Conservation (phyloP, 225 moss, liverwort and hornwort species). For the Sphagnum tenellum region DNA sequence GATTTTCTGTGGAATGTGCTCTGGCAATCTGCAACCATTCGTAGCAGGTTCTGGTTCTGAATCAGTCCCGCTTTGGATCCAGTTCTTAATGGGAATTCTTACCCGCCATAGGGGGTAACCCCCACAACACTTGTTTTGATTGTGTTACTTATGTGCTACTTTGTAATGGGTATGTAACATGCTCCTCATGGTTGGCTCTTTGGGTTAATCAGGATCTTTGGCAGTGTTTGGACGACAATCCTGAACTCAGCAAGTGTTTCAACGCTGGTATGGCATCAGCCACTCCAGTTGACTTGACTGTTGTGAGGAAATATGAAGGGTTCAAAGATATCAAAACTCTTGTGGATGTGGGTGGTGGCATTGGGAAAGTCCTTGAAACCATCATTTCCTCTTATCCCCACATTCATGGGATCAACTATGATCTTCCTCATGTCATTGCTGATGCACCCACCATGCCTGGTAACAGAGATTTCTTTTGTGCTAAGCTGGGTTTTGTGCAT, state of each 20-base stretch:
- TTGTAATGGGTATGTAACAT: too few relatives aligned
- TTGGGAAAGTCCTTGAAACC: background rate
- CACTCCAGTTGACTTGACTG: background rate
- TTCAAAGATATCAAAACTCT: slow-evolving; percentile 13
- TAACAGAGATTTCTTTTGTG: background rate
- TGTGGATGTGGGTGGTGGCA: slow-evolving; percentile 24
- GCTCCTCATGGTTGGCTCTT: background rate
- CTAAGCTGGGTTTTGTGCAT: background rate
- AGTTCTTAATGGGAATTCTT: too few relatives aligned
- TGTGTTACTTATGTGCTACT: too few relatives aligned
- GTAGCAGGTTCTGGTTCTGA: too few relatives aligned
- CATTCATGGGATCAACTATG: slow-evolving; percentile 18
- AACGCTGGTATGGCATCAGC: slow-evolving; percentile 4
- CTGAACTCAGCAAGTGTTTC: slow-evolving; percentile 3
- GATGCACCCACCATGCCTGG: slow-evolving; percentile 8
- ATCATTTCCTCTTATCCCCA: slow-evolving; percentile 7
- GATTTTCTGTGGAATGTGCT: too few relatives aligned
- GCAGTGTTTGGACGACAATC: slow-evolving; percentile 1
- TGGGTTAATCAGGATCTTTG: background rate
- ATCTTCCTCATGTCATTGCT: slow-evolving; percentile 12
- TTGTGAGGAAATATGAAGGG: slow-evolving; percentile 12
- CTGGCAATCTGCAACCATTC: too few relatives aligned
- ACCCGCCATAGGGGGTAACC: too few relatives aligned
- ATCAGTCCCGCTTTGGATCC: too few relatives aligned
- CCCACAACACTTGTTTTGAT: too few relatives aligned